Percentiles rank a stretch among this genome's conserved stretches.
phyloP scores from a whole-genome alignment of 106 monocot genomes.

The Gastrodia elata region DNA sequence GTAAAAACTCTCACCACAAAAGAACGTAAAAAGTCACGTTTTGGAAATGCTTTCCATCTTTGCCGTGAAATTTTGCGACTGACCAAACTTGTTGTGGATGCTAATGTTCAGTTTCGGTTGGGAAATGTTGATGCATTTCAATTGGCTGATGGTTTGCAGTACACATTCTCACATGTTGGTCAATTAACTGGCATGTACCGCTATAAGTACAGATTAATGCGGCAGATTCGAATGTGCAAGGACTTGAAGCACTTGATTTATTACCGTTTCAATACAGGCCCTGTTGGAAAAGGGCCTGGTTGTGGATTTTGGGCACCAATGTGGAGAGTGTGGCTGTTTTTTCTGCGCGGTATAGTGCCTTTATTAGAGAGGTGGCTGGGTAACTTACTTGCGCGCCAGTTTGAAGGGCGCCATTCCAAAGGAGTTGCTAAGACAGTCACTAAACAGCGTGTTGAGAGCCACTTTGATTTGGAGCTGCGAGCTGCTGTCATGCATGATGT shows the following conservation, averaged over 20 bases:
- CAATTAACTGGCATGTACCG: slow-evolving; percentile 99
- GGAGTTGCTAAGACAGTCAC: slow-evolving; percentile 99
- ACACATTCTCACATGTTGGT: slow-evolving; percentile 98
- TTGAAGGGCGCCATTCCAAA: slow-evolving; percentile 99
- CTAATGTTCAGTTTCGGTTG: slow-evolving; percentile 95
- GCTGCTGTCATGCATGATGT: slow-evolving; percentile 99
- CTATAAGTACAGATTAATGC: slow-evolving; percentile 95
- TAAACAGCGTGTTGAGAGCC: slow-evolving; percentile 95
- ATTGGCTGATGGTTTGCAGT: slow-evolving; percentile 99
- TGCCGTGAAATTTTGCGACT: slow-evolving; percentile 96
- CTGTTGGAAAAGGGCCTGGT: slow-evolving; percentile 95
- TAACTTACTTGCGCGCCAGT: slow-evolving; percentile 91
- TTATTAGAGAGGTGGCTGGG: slow-evolving; percentile 96
- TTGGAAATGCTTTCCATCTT: slow-evolving; percentile 98
- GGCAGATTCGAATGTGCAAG: slow-evolving; percentile 99
- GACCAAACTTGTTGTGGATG: slow-evolving; percentile 98
- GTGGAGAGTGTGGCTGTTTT: slow-evolving; percentile 99
- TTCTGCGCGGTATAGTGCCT: slow-evolving; percentile 96
- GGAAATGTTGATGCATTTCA: slow-evolving; percentile 99
- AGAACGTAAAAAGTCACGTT: slow-evolving; percentile 95
- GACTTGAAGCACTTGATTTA: slow-evolving; percentile 99
- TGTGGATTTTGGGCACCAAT: slow-evolving; percentile 99
- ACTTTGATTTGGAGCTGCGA: slow-evolving; percentile 98
- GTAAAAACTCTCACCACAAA: slow-evolving; percentile 99
- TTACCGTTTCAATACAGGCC: slow-evolving; percentile 98